phyloP scores from a whole-genome alignment of 2,329 filamentous ascomycete species.

The Paracorniculantispora psalliotae region DNA sequence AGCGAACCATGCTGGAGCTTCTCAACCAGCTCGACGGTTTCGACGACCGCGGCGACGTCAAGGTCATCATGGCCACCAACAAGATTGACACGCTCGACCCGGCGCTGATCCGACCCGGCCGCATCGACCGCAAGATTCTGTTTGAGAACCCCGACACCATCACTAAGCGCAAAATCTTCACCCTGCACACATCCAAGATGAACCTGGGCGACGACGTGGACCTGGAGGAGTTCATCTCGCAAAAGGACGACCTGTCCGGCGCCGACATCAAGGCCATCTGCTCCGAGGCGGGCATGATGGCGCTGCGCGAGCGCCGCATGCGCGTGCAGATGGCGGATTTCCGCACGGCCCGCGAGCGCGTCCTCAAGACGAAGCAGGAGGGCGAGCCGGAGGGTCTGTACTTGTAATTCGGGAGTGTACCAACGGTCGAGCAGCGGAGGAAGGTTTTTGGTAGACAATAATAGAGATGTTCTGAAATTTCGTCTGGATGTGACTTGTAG shows the following conservation, averaged over 20 bases:
- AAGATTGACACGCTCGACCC: conserved; percentile 98
- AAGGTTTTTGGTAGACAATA: conserved; percentile 4
- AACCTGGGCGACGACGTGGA: conserved; percentile 94
- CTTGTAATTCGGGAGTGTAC: conserved; percentile 59
- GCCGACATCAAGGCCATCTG: conserved; percentile 99
- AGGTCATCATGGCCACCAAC: conserved; percentile 99
- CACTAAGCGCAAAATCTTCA: conserved; percentile 97
- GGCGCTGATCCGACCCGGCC: conserved; percentile 89
- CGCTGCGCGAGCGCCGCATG: conserved; percentile 91
- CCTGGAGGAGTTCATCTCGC: conserved; percentile 94
- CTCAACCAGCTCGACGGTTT: conserved; percentile 98
- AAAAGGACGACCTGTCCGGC: conserved; percentile 95
- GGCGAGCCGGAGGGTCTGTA: conserved; percentile 98
- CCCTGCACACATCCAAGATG: conserved; percentile 98
- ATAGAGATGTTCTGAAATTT: not conserved
- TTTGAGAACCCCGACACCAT: conserved; percentile 71
- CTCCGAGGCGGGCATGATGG: conserved; percentile 92
- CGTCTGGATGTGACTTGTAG: not conserved
- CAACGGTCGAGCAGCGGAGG: conserved; percentile 15
- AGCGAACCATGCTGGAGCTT: conserved; percentile 96
- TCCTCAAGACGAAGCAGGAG: conserved; percentile 97
- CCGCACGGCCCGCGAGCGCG: conserved; percentile 82
- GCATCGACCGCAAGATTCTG: conserved; percentile 96
- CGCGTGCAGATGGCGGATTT: conserved; percentile 99
- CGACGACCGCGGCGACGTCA: conserved; percentile 96